Evolutionary conservation across 2,329 filamentous ascomycete genomes (phyloP).

Genomic region (Arthrinium phaeospermum): DNA sequence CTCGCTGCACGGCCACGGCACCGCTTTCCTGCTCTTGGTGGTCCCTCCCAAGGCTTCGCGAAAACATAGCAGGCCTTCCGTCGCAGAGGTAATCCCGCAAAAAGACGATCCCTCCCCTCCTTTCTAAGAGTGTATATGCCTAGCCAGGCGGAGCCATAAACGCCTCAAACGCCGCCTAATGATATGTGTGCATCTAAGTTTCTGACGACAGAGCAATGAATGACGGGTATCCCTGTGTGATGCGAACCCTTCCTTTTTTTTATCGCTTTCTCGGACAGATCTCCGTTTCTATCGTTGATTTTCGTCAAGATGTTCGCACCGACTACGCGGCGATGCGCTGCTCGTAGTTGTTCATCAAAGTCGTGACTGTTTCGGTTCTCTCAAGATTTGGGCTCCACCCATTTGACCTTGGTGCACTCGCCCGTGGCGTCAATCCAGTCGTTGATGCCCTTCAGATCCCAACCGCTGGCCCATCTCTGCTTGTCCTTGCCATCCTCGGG

Average conservation of each 20-base stretch:
- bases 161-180: conserved; percentile 6
- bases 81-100: background rate
- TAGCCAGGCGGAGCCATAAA: conserved; percentile 6
- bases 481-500: conserved; percentile 37
- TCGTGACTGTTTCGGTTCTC: background rate
- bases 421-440: conserved; percentile 53
- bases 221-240: background rate
- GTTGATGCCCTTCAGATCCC: conserved; percentile 53
- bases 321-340: background rate
- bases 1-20: background rate
- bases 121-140: conserved; percentile 8
- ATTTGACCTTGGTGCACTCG: conserved; percentile 46
- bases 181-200: conserved; percentile 6
- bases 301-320: background rate
- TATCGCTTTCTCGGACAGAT: background rate
- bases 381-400: conserved; percentile 42
- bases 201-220: background rate
- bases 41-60: background rate
- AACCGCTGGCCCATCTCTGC: conserved; percentile 48
- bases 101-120: background rate
- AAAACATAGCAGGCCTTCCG: background rate
- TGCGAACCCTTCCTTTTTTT: background rate
- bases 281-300: background rate
- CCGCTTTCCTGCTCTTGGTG: background rate
- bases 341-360: conserved; percentile 4